Base-by-base conservation (phyloP, 306 rosid genomes). In the Rosa chinensis region DNA sequence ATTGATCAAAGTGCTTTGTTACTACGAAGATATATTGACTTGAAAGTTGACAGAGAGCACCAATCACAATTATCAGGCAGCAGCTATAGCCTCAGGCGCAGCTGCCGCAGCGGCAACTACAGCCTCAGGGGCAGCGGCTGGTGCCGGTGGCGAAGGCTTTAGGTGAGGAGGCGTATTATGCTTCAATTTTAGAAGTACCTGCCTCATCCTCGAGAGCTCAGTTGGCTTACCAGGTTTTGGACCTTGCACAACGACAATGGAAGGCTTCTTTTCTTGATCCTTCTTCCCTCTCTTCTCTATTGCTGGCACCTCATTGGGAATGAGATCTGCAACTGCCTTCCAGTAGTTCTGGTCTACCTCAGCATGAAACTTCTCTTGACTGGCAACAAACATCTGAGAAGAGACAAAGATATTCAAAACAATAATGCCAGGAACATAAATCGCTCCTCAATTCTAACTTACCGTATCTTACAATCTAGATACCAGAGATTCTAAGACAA, bases 191-290 rank as follows among this genome's bases (percentile, higher is more conserved):
- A 81, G 8, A 62, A 87, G 82, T 39, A 87, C 72, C 49, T 79
- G 87, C 70, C 86, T 78, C 90, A 87, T 87, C 87, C 88, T 76
- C 12, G 88, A 75, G 17, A 87, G 90, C 14, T 84, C 88, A 12
- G 86, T 81, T 66, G 88, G 86, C 75, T 81, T 87, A 56, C 90
- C 88, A 18, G 86, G 90, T 76, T 87, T 87, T 11, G 88, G 90
- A 37, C 88, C 88, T 67, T 84, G 86, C 23, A 87, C 56, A 73
- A 82, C 70, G 0, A 12, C 55, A 35, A 84, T 37, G 1, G 86
- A 81, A 20, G 86, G 82, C 75, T 84, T 81, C 74, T 79, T 79
- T 25, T 82, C 88, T 50, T 53, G 72, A 52, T 79, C 90, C 45
- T 87, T 84, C 87, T 84, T 87, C 69, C 86, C 86, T 73, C 84